Percentiles rank a stretch among this genome's conserved stretches.
These are phyloP conservation scores for Kokia cookei DNA, from an alignment of 441 rosid genomes.

Conservation along the genomic window DNA sequence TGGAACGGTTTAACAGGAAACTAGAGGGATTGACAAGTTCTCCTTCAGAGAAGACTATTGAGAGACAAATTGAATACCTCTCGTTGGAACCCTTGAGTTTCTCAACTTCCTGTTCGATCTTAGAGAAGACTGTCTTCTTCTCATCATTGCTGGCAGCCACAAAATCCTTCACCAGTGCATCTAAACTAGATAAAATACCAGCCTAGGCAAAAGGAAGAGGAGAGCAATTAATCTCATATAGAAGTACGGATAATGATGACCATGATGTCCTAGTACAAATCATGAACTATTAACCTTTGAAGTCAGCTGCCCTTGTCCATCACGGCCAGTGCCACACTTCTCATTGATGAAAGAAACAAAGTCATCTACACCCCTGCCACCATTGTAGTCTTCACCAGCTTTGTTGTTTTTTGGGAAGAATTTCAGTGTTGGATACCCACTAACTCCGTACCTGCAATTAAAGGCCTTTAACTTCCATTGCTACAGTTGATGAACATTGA, in stretches of 20 bases:
- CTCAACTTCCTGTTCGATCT: slow-evolving; percentile 66
- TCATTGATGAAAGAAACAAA: slow-evolving; percentile 83
- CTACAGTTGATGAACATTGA: background rate
- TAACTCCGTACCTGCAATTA: slow-evolving; percentile 71
- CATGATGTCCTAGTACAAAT: background rate
- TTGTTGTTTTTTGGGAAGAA: slow-evolving; percentile 88
- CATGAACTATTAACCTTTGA: slow-evolving; percentile 44
- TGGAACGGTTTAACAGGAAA: background rate
- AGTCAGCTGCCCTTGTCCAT: slow-evolving; percentile 79
- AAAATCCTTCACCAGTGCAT: slow-evolving; percentile 73
- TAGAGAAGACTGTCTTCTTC: slow-evolving; percentile 61
- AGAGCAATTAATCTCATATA: background rate
- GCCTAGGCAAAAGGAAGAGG: slow-evolving; percentile 43
- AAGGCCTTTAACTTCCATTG: slow-evolving; percentile 2
- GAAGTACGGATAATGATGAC: background rate
- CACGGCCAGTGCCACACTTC: slow-evolving; percentile 75
- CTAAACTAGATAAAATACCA: slow-evolving; percentile 75
- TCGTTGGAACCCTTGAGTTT: slow-evolving; percentile 62
- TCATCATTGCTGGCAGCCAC: slow-evolving; percentile 64
- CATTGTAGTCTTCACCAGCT: slow-evolving; percentile 90
- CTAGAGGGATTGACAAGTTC: background rate
- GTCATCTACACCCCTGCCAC: slow-evolving; percentile 84
- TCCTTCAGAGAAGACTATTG: background rate
- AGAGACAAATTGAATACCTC: slow-evolving; percentile 36
- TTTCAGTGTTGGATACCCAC: slow-evolving; percentile 91